Conservation (phyloP, 768 basidiomycete species). For the Leucogyrophana mollusca region DNA sequence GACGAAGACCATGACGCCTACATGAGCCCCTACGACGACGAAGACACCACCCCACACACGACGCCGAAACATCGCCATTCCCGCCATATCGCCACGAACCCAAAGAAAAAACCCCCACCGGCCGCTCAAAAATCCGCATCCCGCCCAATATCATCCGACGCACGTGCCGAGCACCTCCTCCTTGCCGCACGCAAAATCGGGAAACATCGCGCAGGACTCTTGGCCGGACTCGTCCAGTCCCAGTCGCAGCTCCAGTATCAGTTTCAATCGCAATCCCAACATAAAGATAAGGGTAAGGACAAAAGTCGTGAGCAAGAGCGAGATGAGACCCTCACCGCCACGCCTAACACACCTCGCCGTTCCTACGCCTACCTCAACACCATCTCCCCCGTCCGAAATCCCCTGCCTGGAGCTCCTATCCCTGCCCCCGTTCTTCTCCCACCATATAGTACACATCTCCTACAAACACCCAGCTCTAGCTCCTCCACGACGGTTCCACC, state of each 20-base stretch:
- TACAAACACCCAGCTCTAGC: conserved; percentile 24
- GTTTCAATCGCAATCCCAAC: not conserved
- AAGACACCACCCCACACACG: conserved; percentile 20
- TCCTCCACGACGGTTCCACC: conserved; percentile 31
- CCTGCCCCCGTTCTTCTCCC: conserved; percentile 30
- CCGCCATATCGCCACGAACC: conserved; percentile 4
- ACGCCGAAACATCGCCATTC: conserved; percentile 18
- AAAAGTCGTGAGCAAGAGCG: conserved; percentile 25
- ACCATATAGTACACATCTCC: conserved; percentile 23
- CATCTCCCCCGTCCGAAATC: conserved; percentile 16
- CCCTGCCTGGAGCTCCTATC: conserved; percentile 22
- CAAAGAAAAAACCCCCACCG: conserved; percentile 22
- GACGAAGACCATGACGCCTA: conserved; percentile 25
- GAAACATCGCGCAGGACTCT: conserved; percentile 53
- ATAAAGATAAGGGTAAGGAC: conserved; percentile 35
- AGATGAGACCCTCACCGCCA: conserved; percentile 20
- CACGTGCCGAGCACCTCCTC: conserved; percentile 68
- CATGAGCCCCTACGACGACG: conserved; percentile 15
- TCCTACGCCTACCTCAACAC: conserved; percentile 26
- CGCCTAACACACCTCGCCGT: conserved; percentile 29
- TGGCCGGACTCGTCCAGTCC: conserved; percentile 50
- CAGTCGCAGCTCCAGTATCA: too few relatives aligned
- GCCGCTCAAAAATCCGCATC: conserved; percentile 23
- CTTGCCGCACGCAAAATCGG: conserved; percentile 72
- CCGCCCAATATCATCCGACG: conserved; percentile 51